Conservation (phyloP, 441 rosid genomes). For the Bruguiera hainesii region DNA sequence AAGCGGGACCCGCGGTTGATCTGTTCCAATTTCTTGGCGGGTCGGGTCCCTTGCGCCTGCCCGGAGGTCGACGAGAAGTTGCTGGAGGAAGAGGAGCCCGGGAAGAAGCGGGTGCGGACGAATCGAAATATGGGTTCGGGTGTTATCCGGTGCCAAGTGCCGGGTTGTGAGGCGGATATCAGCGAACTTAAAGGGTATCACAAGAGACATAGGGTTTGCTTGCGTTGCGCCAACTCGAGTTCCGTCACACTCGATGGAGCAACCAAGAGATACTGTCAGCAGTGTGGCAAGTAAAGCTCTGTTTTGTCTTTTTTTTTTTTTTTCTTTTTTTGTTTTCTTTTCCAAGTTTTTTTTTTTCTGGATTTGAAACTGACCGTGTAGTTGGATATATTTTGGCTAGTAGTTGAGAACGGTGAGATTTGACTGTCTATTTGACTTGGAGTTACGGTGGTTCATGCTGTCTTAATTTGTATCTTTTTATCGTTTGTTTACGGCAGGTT, state of each 20-base stretch:
- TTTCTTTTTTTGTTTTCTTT: constrained; percentile 2
- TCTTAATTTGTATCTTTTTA: constrained; percentile 2
- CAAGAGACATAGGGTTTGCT: constrained; percentile 78
- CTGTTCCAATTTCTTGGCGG: constrained; percentile 84
- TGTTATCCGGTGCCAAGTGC: constrained; percentile 64
- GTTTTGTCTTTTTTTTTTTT: not conserved
- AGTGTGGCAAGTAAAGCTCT: constrained; percentile 88
- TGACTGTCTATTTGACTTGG: not conserved
- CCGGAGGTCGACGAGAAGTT: constrained; percentile 77
- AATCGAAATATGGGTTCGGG: constrained; percentile 33
- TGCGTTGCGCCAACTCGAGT: constrained; percentile 73
- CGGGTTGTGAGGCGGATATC: constrained; percentile 76
- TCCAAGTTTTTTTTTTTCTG: too few species aligned
- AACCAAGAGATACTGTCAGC: constrained; percentile 90
- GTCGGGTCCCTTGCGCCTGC: constrained; percentile 77
- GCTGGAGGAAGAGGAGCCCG: constrained; percentile 51
- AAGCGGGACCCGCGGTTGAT: constrained; percentile 86
- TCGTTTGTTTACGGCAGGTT: constrained; percentile 50
- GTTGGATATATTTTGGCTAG: too few species aligned
- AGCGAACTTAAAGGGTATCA: constrained; percentile 95
- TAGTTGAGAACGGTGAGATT: not conserved
- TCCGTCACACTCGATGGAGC: constrained; percentile 64
- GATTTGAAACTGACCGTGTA: too few species aligned
- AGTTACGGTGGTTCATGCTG: not conserved
- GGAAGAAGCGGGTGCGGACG: constrained; percentile 56